Evolutionary conservation across 2,329 filamentous ascomycete genomes (phyloP).

Genomic region (Fusarium newnesense): DNA sequence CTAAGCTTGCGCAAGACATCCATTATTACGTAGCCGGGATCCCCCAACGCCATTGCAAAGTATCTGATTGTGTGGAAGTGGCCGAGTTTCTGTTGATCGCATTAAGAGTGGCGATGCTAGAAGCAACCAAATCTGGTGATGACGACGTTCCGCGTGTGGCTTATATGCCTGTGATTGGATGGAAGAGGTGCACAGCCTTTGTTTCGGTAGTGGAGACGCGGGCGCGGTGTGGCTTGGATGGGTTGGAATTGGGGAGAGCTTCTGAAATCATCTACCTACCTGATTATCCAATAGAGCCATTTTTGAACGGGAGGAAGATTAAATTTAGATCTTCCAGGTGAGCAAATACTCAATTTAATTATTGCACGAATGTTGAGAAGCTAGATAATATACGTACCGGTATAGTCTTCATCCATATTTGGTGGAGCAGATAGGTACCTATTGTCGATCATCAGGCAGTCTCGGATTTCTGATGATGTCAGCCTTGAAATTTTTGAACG

Average conservation of each 20-base stretch:
- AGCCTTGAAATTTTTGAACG: conserved; percentile 9
- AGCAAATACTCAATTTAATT: too few species aligned
- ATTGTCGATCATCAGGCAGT: conserved; percentile 25
- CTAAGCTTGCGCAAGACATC: conserved; percentile 28
- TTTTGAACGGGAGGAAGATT: background rate
- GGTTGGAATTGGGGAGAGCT: background rate
- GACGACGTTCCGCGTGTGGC: conserved; percentile 37
- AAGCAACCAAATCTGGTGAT: conserved; percentile 3
- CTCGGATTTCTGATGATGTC: conserved; percentile 30
- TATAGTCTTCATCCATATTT: background rate
- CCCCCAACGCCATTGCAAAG: background rate
- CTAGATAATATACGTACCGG: background rate
- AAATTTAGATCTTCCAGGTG: background rate
- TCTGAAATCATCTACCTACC: background rate
- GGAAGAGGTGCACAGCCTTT: conserved; percentile 17
- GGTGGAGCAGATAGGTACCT: background rate
- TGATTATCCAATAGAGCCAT: background rate
- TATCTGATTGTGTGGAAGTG: conserved; percentile 23
- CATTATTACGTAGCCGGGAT: conserved; percentile 29
- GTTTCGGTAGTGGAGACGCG: conserved; percentile 22
- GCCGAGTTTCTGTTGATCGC: conserved; percentile 13
- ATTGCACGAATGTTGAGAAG: background rate
- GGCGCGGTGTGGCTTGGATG: conserved; percentile 20
- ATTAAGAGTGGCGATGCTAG: conserved; percentile 27
- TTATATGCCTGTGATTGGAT: conserved; percentile 19